Evolutionary conservation across 2,329 filamentous ascomycete genomes (phyloP), one percentile per base, ranked within the genome.

Genomic region (Zarea fungicola): DNA sequence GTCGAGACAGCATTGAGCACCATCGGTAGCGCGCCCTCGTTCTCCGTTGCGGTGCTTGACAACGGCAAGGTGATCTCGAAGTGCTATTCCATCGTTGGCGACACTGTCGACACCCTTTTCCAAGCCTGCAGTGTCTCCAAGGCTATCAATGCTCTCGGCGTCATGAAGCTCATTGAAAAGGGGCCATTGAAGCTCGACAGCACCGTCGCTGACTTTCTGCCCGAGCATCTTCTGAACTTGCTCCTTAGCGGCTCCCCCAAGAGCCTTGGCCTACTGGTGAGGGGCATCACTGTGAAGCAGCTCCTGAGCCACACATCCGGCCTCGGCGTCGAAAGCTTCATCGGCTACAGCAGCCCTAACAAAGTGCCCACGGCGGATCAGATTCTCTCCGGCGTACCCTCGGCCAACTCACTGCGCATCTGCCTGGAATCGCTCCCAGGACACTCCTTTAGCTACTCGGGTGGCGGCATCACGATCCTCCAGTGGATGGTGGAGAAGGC

Each of bases 91-190:
- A 49, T 37, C 9, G 35, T 50, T 5, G 43, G 39, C n/a, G 41
- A 54, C 25, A 32, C 52, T 8, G 35, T 43, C 21, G 49, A 54
- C 23, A 56, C 55, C 1, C 3, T 55, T 5, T 56, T 55, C 16
- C 55, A 55, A 28, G 55, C 55, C n/a, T 52, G 49, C 34, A 56
- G 55, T 40, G 55, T 55, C 29, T 55, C 55, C 19, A 56, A 56
- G 21, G 45, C 55, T n/a, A 41, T 55, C 31, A 46, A 49, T 23
- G 32, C 42, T 3, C 42, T 54, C n/a, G 52, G 47, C 1, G 35
- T 42, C 11, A 54, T 55, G 50, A 48, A 42, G 14, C 52, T 55
- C 19, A 29, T 55, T n/a, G 54, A 56, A 10, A 18, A 52, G 19
- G 54, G 54, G 21, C 48, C 41, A 11, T 34, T 55, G 21, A 40